These are phyloP conservation scores for Middelhovenomyces tepae DNA, from an alignment of 805 yeast species.

Conservation along the genomic window DNA sequence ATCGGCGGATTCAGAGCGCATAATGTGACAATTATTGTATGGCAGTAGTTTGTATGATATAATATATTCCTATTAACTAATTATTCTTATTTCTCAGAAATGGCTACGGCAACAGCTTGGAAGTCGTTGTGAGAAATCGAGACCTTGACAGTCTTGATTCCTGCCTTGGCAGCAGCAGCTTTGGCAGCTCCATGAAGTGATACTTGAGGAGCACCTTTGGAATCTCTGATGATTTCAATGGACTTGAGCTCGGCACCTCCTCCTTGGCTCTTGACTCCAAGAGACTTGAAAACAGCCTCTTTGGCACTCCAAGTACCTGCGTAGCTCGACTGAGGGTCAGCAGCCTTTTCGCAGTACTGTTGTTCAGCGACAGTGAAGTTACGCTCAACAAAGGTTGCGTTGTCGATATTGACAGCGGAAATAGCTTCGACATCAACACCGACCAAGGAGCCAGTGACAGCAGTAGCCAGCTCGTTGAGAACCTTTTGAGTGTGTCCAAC, in stretches of 20 bases:
- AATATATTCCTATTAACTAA: not conserved
- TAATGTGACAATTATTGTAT: not conserved
- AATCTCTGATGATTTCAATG: constrained; percentile 68
- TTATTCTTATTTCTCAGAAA: constrained; percentile 27
- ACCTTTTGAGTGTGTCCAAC: constrained; percentile 53
- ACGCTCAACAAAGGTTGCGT: constrained; percentile 83
- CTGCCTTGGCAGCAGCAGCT: constrained; percentile 59
- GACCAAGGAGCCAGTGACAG: constrained; percentile 43
- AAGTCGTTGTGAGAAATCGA: constrained; percentile 94
- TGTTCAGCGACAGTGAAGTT: constrained; percentile 82
- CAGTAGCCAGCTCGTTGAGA: constrained; percentile 40
- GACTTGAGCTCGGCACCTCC: constrained; percentile 92
- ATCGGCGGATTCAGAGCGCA: not conserved
- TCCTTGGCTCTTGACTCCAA: constrained; percentile 82
- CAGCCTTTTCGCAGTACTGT: constrained; percentile 62
- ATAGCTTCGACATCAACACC: constrained; percentile 97
- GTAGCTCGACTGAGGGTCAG: constrained; percentile 79
- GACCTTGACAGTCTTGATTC: constrained; percentile 65
- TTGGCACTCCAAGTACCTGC: constrained; percentile 99
- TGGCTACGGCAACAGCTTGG: constrained; percentile 97
- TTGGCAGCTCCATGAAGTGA: constrained; percentile 67
- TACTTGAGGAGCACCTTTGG: constrained; percentile 78
- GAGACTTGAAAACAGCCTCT: constrained; percentile 96
- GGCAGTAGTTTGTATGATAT: not conserved
- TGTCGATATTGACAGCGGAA: constrained; percentile 70